Conservation (phyloP, 2,329 filamentous ascomycete genomes). For the Arthrobotrys conoides region DNA sequence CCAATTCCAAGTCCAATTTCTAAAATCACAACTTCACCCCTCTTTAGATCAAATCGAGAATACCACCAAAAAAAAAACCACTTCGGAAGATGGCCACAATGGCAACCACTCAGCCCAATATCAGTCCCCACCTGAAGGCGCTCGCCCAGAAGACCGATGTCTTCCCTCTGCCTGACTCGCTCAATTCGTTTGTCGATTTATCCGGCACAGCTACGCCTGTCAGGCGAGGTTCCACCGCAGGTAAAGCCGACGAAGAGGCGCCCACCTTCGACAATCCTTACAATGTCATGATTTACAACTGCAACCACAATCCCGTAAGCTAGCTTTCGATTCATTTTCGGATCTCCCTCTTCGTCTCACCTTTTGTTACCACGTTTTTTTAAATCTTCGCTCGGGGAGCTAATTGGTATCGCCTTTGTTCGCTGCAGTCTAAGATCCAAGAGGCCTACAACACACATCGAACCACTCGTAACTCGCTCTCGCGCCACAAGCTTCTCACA, state of each 20-base stretch:
- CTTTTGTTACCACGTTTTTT: background rate
- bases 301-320: constrained; percentile 77
- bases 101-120: constrained; percentile 27
- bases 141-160: constrained; percentile 50
- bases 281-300: constrained; percentile 78
- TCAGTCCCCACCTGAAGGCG: constrained; percentile 29
- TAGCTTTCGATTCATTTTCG: background rate
- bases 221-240: constrained; percentile 56
- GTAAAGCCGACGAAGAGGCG: constrained; percentile 29
- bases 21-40: constrained; percentile 7
- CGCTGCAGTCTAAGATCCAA: constrained; percentile 76
- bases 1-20: too few species aligned
- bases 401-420: constrained; percentile 12
- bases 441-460: constrained; percentile 81
- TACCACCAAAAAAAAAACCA: background rate
- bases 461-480: constrained; percentile 80
- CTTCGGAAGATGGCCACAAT: constrained; percentile 38
- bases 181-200: constrained; percentile 61
- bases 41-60: background rate
- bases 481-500: constrained; percentile 80
- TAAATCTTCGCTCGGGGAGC: constrained; percentile 25
- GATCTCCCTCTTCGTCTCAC: constrained; percentile 5
- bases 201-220: constrained; percentile 59
- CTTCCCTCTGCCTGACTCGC: constrained; percentile 59
- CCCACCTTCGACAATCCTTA: constrained; percentile 77